Base-by-base conservation (phyloP, 805 yeast species). In the Starmera quercuum region DNA sequence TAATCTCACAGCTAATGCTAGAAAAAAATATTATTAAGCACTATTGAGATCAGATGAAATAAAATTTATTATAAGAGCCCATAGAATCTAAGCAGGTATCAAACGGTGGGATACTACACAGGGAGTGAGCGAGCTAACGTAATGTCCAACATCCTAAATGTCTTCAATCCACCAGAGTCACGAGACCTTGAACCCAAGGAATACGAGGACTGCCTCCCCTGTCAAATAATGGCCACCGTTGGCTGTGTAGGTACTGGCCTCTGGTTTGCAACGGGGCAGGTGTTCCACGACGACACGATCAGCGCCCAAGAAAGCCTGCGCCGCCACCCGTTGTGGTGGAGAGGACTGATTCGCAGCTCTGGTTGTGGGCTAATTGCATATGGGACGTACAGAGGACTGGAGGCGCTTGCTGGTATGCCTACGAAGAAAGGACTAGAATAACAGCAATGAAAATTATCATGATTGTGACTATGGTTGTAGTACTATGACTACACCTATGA, bases 361-460 rank as follows among this genome's bases (percentile, higher is more conserved):
- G 94, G 92, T 5, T 63, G 60, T 0, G 69, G 64, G 0, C 53
- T 83, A 31, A 45, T 82, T 2, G 63, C 63, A 0, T 67, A 74
- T 34, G 94, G 88, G 0, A 31, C 75, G 9, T 70, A 68, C 40
- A 63, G 92, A 38, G 81, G 81, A 1, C 70, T 73, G 6, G 84
- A 82, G 45, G 79, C 68, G 69, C 39, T 70, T 8, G n/a, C n/a
- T n/a, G n/a, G n/a, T n/a, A n/a, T n/a, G n/a, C n/a, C n/a, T n/a
- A n/a, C n/a, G n/a, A n/a, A n/a, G n/a, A n/a, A n/a, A n/a, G n/a
- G n/a, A n/a, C n/a, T n/a, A n/a, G n/a, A n/a, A n/a, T n/a, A n/a
- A n/a, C n/a, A n/a, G n/a, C n/a, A n/a, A n/a, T n/a, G n/a, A n/a
- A n/a, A n/a, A n/a, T n/a, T n/a, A n/a, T n/a, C n/a, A n/a, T n/a